These are phyloP conservation scores for Yamadazyma dushanensis DNA, from an alignment of 1,139 yeast genomes.

Conservation along the genomic window DNA sequence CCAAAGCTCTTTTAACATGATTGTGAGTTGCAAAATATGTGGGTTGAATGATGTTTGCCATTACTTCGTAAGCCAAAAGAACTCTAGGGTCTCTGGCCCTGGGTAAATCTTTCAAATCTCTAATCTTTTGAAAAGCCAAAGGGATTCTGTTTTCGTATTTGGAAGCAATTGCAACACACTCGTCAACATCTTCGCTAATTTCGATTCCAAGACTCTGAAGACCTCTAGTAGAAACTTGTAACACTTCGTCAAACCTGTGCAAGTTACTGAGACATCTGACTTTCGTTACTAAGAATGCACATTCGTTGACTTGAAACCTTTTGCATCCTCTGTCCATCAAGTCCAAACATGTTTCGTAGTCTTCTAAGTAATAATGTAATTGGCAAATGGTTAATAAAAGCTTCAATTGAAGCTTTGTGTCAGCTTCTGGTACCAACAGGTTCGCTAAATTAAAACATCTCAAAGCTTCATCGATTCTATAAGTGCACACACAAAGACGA, in stretches of 20 bases:
- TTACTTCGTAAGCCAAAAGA: slow-evolving; percentile 41
- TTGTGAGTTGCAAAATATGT: slow-evolving; percentile 28
- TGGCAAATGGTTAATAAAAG: slow-evolving; percentile 35
- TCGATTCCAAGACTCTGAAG: slow-evolving; percentile 32
- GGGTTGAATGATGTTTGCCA: slow-evolving; percentile 41
- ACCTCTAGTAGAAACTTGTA: slow-evolving; percentile 36
- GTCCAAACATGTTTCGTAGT: slow-evolving; percentile 29
- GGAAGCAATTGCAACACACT: slow-evolving; percentile 23
- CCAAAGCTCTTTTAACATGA: slow-evolving; percentile 24
- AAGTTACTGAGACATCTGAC: slow-evolving; percentile 42
- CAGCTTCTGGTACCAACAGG: slow-evolving; percentile 22
- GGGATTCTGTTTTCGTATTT: slow-evolving; percentile 36
- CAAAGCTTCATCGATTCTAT: slow-evolving; percentile 32
- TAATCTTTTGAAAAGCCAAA: slow-evolving; percentile 42
- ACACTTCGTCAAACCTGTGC: slow-evolving; percentile 33
- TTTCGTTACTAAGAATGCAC: slow-evolving; percentile 35
- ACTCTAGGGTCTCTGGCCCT: slow-evolving; percentile 28
- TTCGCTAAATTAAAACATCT: slow-evolving; percentile 32
- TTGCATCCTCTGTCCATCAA: slow-evolving; percentile 25
- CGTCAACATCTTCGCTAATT: slow-evolving; percentile 22
- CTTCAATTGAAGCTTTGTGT: slow-evolving; percentile 22
- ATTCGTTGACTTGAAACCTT: slow-evolving; percentile 25
- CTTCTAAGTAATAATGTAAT: slow-evolving; percentile 26
- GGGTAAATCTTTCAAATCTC: slow-evolving; percentile 28
- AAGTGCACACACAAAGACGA: slow-evolving; percentile 34